Evolutionary conservation across 1,139 yeast genomes (phyloP).

Genomic region (Candida tunisiensis): DNA sequence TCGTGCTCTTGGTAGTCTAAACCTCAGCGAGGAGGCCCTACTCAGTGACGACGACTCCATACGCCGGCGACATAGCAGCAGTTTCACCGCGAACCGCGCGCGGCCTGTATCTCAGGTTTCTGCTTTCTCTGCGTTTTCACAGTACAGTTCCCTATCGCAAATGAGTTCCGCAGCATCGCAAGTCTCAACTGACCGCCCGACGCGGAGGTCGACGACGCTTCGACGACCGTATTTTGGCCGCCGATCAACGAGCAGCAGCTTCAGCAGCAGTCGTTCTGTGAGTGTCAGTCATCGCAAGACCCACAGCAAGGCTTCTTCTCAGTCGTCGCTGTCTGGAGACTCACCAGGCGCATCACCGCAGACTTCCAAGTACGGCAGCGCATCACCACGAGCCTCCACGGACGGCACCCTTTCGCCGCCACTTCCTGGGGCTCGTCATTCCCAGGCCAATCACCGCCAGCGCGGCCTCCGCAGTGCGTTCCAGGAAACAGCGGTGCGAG

Average conservation of each 20-base stretch:
- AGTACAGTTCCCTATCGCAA: constrained; percentile 16
- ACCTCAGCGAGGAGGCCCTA: no score
- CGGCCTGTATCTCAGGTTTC: background rate
- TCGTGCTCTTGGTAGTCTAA: no score
- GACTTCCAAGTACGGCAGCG: no score
- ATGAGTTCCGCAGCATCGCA: constrained; percentile 10
- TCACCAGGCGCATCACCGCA: constrained; percentile 1
- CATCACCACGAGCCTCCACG: background rate
- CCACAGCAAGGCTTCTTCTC: background rate
- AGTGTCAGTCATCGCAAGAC: no score
- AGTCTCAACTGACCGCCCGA: constrained; percentile 4
- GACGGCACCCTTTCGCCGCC: background rate
- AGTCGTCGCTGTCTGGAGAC: background rate
- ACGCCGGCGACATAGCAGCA: no score
- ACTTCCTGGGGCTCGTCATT: no score
- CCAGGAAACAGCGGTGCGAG: no score
- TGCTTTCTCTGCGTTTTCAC: constrained; percentile 39
- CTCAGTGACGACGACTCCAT: no score
- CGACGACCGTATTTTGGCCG: constrained; percentile 11
- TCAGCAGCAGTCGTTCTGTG: no score
- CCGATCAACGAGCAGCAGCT: constrained; percentile 14
- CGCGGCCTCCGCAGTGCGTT: no score
- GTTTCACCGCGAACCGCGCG: background rate
- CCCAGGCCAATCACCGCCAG: no score
- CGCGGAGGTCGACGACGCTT: background rate